These are phyloP conservation scores for Neurospora sp. DNA, from an alignment of 495 filamentous ascomycete species.

Conservation along the genomic window DNA sequence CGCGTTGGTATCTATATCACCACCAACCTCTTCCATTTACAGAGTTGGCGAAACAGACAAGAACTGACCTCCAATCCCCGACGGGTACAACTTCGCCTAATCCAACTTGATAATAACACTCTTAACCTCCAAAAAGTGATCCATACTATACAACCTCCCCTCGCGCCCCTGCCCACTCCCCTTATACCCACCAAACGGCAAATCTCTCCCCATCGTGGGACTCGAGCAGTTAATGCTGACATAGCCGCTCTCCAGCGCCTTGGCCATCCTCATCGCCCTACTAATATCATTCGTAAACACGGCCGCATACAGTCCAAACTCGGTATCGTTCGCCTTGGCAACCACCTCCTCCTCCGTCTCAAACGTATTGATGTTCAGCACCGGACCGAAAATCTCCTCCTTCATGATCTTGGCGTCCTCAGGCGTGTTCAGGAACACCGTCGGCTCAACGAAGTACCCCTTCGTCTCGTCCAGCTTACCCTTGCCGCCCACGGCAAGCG, in stretches of 20 bases:
- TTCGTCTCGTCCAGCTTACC: slow-evolving; percentile 14
- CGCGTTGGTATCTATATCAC: background rate
- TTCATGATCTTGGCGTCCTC: slow-evolving; percentile 54
- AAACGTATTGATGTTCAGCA: slow-evolving; percentile 63
- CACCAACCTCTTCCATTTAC: background rate
- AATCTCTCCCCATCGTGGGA: slow-evolving; percentile 24
- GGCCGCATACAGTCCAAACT: slow-evolving; percentile 62
- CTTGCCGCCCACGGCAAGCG: slow-evolving; percentile 17
- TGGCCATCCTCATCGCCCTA: slow-evolving; percentile 56
- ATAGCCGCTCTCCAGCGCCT: slow-evolving; percentile 55
- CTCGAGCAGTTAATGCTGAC: slow-evolving; percentile 35
- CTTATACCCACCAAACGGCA: slow-evolving; percentile 37
- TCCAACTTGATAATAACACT: slow-evolving; percentile 27
- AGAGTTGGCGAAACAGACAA: too few relatives aligned
- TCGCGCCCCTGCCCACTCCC: slow-evolving; percentile 32
- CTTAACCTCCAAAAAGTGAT: slow-evolving; percentile 43
- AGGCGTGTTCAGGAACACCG: slow-evolving; percentile 59
- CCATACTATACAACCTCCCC: slow-evolving; percentile 31
- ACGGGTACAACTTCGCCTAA: slow-evolving; percentile 4
- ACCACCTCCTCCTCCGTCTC: slow-evolving; percentile 54
- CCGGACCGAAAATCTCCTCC: slow-evolving; percentile 50
- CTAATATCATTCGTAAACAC: slow-evolving; percentile 66
- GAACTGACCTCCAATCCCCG: too few relatives aligned
- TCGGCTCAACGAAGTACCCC: slow-evolving; percentile 52
- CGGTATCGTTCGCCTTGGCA: slow-evolving; percentile 60